Evolutionary conservation across 257 asterid species (phyloP).

Genomic region (Solanum pimpinellifolium): DNA sequence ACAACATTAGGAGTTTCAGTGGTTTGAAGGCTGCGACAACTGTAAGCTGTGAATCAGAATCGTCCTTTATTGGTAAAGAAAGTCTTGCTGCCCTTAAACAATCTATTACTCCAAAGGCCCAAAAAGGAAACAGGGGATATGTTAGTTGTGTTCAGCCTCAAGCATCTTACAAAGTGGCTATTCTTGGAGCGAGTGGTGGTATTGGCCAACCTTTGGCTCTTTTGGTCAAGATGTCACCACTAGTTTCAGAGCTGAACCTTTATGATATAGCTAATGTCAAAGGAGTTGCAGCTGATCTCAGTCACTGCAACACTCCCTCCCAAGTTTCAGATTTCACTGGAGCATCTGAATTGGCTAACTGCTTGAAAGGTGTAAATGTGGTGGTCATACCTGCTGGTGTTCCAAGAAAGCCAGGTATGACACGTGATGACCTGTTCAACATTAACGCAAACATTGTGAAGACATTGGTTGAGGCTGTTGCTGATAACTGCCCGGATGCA

Average conservation of each 20-base stretch:
- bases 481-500: constrained; percentile 77
- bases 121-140: constrained; percentile 18
- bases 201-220: constrained; percentile 84
- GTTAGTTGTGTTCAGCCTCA: constrained; percentile 44
- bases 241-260: constrained; percentile 58
- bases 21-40: constrained; percentile 42
- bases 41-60: constrained; percentile 17
- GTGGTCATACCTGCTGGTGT: constrained; percentile 89
- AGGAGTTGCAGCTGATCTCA: constrained; percentile 82
- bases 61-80: constrained; percentile 40
- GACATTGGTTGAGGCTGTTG: constrained; percentile 59
- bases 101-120: constrained; percentile 17
- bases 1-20: constrained; percentile 24
- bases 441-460: constrained; percentile 72
- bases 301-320: constrained; percentile 89
- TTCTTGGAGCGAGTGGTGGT: constrained; percentile 83
- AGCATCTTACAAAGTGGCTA: constrained; percentile 75
- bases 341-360: constrained; percentile 45
- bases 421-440: constrained; percentile 83
- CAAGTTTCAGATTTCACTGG: constrained; percentile 60
- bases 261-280: constrained; percentile 78
- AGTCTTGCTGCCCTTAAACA: constrained; percentile 22
- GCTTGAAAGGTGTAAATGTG: constrained; percentile 56
- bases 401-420: constrained; percentile 85
- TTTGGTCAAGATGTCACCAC: constrained; percentile 74